Base-by-base conservation (phyloP, 169 alveolate genomes). In the Plasmodium inui region DNA sequence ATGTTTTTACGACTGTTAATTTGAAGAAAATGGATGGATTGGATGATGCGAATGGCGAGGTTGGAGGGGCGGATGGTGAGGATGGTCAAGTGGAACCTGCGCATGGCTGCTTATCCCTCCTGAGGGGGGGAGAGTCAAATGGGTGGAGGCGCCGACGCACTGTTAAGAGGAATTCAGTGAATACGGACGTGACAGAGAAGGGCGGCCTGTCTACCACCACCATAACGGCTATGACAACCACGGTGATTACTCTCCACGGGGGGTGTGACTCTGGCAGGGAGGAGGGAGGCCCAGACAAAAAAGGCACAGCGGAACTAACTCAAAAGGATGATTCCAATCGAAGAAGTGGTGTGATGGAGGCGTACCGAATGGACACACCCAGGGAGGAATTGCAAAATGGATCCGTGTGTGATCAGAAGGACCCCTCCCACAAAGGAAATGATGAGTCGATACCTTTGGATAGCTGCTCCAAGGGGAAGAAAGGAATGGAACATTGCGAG, bases 1-100 rank as follows among this genome's bases (percentile, higher is more conserved):
- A 89, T 53, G 53, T 89, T 3, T 89, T 89, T 17, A 89, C 88
- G 9, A 28, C 73, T 6, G 84, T 89, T 17, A 89, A 78, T 37
- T 89, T 89, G 34, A 89, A 79, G 28, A 89, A 89, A 41, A 22
- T 50, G 10, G 26, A 74, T 12, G 37, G 26, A 0, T 7, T 50
- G 32, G 79, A 55, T 39, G 82, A n/a, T n/a, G n/a, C n/a, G n/a
- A n/a, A n/a, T 55, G 85, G n/a, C 44, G n/a, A 10, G 17, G 81
- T 12, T n/a, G 81, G 44, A 14, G 32, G 30, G 0, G 0, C 1
- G 6, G 26, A 8, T 41, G 73, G 71, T 32, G 14, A 10, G 12
- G 74, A 32, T 22, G 55, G 12, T 5, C 3, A 34, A 1, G 17
- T 10, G 57, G 50, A 14, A 1, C 2, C 1, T 79, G 72, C 82